Conservation (phyloP, 164 flowering plant genomes). For the Aristolochia fimbriata region DNA sequence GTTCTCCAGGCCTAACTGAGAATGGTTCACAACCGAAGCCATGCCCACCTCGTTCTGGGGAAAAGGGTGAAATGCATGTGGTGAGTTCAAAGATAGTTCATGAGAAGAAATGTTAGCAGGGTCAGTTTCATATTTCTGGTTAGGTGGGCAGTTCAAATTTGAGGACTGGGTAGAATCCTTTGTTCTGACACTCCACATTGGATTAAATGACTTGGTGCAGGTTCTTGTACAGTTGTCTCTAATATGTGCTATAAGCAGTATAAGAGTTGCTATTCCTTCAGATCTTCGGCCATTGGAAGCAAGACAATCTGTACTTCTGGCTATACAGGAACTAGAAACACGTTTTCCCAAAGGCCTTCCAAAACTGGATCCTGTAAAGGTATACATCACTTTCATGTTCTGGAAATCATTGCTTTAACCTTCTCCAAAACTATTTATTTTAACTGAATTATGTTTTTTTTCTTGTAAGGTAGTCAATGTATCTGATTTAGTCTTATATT, state of each 20-base stretch:
- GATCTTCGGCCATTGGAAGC: constrained; percentile 92
- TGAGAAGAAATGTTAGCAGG: constrained; percentile 21
- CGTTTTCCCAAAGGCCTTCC: constrained; percentile 89
- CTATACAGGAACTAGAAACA: constrained; percentile 63
- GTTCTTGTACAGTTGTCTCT: constrained; percentile 91
- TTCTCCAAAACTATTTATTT: too few relatives aligned
- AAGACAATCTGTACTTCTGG: constrained; percentile 71
- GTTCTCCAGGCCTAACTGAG: constrained; percentile 69
- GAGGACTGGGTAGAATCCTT: not conserved
- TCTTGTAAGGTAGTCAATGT: too few relatives aligned
- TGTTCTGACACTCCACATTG: not conserved
- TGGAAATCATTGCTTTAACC: too few relatives aligned
- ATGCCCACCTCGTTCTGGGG: constrained; percentile 84
- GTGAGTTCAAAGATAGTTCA: constrained; percentile 45
- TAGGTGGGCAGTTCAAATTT: constrained; percentile 11
- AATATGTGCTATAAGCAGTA: constrained; percentile 74
- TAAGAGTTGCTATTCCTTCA: constrained; percentile 68
- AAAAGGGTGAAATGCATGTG: constrained; percentile 99
- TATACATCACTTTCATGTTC: constrained; percentile 7
- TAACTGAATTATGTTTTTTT: too few relatives aligned
- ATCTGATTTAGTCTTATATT: too few relatives aligned
- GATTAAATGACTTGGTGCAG: constrained; percentile 20
- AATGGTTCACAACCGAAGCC: constrained; percentile 87
- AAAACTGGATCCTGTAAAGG: constrained; percentile 93
- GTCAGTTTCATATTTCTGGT: constrained; percentile 17